A percentile compares a stretch with the other conserved stretches of the same genome.
These are phyloP conservation scores for Sugiyamaella japonica DNA, from an alignment of 1,139 yeast species.

Conservation along the genomic window DNA sequence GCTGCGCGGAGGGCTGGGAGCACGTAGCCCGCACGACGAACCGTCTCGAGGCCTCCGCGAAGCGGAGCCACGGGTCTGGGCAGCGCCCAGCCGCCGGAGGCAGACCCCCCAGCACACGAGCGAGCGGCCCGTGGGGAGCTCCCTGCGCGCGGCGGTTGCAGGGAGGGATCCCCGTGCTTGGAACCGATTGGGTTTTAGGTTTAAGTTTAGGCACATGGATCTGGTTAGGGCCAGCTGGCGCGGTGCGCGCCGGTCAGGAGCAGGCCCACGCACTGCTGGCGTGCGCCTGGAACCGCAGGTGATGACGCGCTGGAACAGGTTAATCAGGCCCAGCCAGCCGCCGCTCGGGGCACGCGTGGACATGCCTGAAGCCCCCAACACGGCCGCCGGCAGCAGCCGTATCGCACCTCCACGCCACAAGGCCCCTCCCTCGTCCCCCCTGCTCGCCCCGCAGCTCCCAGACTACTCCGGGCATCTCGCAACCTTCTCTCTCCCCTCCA, in stretches of 20 bases:
- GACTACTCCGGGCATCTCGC: not conserved
- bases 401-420: no score
- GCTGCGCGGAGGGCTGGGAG: not conserved
- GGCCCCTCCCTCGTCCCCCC: no score
- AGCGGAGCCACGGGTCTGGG: not conserved
- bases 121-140: no score
- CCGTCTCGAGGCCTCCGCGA: not conserved
- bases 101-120: not conserved
- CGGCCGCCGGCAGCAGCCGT: no score
- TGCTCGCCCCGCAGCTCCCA: no score
- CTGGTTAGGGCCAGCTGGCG: not conserved
- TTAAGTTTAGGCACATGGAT: constrained; percentile 10
- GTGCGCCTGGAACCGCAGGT: no score
- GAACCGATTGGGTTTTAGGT: constrained; percentile 4
- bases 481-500: not conserved
- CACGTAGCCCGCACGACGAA: not conserved
- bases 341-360: not conserved
- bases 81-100: not conserved
- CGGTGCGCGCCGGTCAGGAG: not conserved
- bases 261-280: no score
- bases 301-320: not conserved
- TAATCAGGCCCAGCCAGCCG: not conserved
- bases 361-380: no score
- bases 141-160: no score
- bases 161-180: constrained; percentile 2